A percentile compares a stretch with the other conserved stretches of the same genome.
phyloP scores from a whole-genome alignment of 495 filamentous ascomycete genomes.

The Penicillium argentinense region DNA sequence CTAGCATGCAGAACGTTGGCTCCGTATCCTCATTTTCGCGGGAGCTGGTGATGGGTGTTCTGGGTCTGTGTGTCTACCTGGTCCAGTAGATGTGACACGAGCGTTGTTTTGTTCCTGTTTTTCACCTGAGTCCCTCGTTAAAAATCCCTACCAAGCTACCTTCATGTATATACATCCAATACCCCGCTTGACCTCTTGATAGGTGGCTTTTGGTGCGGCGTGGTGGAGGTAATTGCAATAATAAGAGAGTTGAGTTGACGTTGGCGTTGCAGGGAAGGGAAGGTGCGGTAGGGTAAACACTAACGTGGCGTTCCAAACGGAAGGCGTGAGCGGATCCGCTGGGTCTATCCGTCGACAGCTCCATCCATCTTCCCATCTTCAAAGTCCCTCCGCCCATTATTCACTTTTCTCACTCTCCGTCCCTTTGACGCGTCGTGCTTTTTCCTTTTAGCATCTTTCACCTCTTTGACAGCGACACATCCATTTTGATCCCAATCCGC shows the following conservation, averaged over 20 bases:
- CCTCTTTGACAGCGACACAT: no score
- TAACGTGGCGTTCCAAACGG: slow-evolving; percentile 10
- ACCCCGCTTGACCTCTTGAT: slow-evolving; percentile 15
- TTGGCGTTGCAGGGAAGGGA: neutral
- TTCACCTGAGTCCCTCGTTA: neutral
- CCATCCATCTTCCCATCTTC: neutral
- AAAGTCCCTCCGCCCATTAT: no score
- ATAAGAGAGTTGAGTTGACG: neutral
- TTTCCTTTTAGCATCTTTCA: no score
- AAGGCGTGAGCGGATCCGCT: no score
- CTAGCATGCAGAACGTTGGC: slow-evolving; percentile 14
- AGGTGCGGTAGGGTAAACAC: no score
- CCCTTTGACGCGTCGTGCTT: neutral
- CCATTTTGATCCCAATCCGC: no score
- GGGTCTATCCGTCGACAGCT: neutral
- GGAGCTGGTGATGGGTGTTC: slow-evolving; percentile 14
- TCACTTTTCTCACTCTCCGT: no score
- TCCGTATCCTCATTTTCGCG: slow-evolving; percentile 16
- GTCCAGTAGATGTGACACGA: slow-evolving; percentile 8
- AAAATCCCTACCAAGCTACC: slow-evolving; percentile 4
- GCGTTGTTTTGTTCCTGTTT: neutral
- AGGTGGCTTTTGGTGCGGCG: slow-evolving; percentile 12
- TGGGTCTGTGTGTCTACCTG: slow-evolving; percentile 16
- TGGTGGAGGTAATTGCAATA: slow-evolving; percentile 17
- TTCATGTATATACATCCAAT: slow-evolving; percentile 24